phyloP scores from a whole-genome alignment of 495 filamentous ascomycete genomes.

The Choiromyces venosus region DNA sequence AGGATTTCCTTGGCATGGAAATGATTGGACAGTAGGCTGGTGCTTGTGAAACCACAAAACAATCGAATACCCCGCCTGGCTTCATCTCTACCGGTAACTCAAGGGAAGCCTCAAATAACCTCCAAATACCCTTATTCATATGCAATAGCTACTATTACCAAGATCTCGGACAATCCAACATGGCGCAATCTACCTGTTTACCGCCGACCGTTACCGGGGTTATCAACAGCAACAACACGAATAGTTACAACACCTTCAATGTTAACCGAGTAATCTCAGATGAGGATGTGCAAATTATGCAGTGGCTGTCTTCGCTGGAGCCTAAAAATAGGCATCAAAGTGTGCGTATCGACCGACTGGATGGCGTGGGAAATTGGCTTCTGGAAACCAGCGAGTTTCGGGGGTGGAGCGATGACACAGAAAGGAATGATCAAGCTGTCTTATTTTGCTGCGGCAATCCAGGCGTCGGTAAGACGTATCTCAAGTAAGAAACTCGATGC shows the following conservation, averaged over 20 bases:
- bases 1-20: no score
- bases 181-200: neutral
- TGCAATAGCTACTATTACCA: no score
- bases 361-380: neutral
- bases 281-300: neutral
- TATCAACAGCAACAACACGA: neutral
- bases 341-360: neutral
- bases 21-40: no score
- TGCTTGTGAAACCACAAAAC: no score
- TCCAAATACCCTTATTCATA: no score
- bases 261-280: neutral
- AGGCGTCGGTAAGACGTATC: neutral
- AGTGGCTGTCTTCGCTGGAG: neutral
- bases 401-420: neutral
- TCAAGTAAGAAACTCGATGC: neutral
- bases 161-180: neutral
- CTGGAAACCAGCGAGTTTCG: neutral
- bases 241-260: neutral
- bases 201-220: neutral
- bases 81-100: no score
- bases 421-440: neutral
- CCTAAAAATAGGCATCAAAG: neutral
- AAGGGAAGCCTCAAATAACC: no score
- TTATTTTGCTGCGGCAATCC: neutral
- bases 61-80: no score